These are phyloP conservation scores for Hysterium pulicare DNA, from an alignment of 2,329 filamentous ascomycete species.

Conservation along the genomic window DNA sequence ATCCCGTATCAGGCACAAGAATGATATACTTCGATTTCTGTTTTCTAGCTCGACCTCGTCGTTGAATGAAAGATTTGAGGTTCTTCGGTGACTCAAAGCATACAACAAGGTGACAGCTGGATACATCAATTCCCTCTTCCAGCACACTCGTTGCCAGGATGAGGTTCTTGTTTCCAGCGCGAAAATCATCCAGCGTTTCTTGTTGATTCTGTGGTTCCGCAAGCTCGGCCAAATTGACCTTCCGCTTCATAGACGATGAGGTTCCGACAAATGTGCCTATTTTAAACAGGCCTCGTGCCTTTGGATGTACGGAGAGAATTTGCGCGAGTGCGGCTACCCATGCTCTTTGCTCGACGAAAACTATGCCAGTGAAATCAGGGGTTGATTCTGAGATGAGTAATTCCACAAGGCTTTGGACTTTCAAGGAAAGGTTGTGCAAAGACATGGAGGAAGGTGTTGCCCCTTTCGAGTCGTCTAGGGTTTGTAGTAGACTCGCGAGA, in stretches of 20 bases:
- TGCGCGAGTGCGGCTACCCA: slow-evolving; percentile 42
- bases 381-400: slow-evolving; percentile 33
- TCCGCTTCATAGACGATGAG: slow-evolving; percentile 41
- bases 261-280: slow-evolving; percentile 54
- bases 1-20: slow-evolving; percentile 40
- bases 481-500: slow-evolving; percentile 25
- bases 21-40: slow-evolving; percentile 55
- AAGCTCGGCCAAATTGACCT: slow-evolving; percentile 49
- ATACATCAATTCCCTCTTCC: slow-evolving; percentile 61
- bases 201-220: slow-evolving; percentile 47
- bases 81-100: slow-evolving; percentile 62
- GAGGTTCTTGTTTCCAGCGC: slow-evolving; percentile 52
- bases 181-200: slow-evolving; percentile 53
- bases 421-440: slow-evolving; percentile 23
- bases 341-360: slow-evolving; percentile 47
- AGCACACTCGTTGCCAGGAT: slow-evolving; percentile 57
- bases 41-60: slow-evolving; percentile 61
- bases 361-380: slow-evolving; percentile 38
- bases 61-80: slow-evolving; percentile 63
- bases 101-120: slow-evolving; percentile 62
- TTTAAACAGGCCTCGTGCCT: slow-evolving; percentile 31
- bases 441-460: slow-evolving; percentile 7
- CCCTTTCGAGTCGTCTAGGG: slow-evolving; percentile 11
- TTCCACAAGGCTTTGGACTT: slow-evolving; percentile 35
- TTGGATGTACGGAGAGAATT: slow-evolving; percentile 31